These are phyloP conservation scores for Scheffersomyces titani DNA, from an alignment of 1,139 yeast species.

Conservation along the genomic window DNA sequence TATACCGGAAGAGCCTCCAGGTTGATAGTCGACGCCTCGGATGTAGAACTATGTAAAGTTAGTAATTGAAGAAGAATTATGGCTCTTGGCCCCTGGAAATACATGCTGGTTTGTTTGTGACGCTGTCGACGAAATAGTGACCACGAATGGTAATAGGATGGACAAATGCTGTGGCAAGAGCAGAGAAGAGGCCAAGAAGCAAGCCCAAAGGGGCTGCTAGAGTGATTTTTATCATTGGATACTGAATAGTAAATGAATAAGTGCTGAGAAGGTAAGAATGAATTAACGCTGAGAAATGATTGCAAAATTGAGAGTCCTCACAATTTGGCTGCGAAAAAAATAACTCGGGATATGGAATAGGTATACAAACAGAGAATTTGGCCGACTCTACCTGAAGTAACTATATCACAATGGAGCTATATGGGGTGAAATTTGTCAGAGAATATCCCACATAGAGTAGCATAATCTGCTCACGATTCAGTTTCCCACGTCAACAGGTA, in stretches of 20 bases:
- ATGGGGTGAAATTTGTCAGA: background rate
- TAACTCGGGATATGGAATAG: background rate
- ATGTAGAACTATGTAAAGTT: slow-evolving; percentile 58
- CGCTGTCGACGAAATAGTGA: slow-evolving; percentile 71
- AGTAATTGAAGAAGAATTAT: slow-evolving; percentile 4
- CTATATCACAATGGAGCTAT: background rate
- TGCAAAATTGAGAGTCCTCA: background rate
- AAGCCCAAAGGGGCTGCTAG: background rate
- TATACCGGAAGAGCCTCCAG: slow-evolving; percentile 80
- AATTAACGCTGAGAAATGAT: background rate
- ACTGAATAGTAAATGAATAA: background rate
- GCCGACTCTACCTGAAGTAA: background rate
- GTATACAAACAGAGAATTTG: background rate
- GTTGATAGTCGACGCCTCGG: slow-evolving; percentile 83
- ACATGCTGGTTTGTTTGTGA: slow-evolving; percentile 75
- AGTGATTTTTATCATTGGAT: background rate
- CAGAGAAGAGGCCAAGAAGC: background rate
- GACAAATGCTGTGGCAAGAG: slow-evolving; percentile 27
- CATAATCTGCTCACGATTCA: no score
- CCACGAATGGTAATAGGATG: slow-evolving; percentile 68
- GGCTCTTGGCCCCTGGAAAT: background rate
- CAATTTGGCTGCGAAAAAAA: background rate
- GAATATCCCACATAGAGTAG: no score
- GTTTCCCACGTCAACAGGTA: background rate
- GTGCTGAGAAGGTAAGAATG: background rate